Percentiles rank a stretch among this genome's conserved stretches.
phyloP scores from a whole-genome alignment of 805 yeast genomes.

The Candida maesae region DNA sequence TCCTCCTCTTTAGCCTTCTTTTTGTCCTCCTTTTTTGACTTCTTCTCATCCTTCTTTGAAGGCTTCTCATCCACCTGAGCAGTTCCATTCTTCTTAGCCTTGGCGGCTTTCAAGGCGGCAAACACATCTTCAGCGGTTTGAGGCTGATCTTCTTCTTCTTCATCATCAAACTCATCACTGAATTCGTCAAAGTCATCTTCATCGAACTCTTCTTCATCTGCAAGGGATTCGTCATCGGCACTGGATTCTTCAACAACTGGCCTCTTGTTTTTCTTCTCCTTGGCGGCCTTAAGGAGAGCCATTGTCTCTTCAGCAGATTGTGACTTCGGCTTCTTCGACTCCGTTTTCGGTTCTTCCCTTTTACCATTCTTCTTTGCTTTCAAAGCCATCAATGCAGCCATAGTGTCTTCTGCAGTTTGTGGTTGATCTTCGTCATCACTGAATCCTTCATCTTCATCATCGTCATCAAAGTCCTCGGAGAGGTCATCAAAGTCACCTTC shows the following conservation, averaged over 20 bases:
- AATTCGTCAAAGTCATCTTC: slow-evolving; percentile 10
- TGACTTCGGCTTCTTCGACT: not conserved
- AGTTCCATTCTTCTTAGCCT: slow-evolving; percentile 25
- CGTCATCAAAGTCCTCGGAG: slow-evolving; percentile 24
- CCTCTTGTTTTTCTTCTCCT: slow-evolving; percentile 18
- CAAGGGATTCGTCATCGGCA: slow-evolving; percentile 27
- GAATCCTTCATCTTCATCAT: slow-evolving; percentile 25
- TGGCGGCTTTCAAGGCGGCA: slow-evolving; percentile 40
- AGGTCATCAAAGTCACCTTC: slow-evolving; percentile 18
- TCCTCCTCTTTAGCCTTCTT: slow-evolving; percentile 10
- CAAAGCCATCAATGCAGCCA: slow-evolving; percentile 36
- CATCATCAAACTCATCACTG: slow-evolving; percentile 23
- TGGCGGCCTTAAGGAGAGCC: slow-evolving; percentile 34
- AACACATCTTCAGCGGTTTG: slow-evolving; percentile 41
- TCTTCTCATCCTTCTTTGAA: not conserved
- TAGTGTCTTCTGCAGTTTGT: slow-evolving; percentile 38
- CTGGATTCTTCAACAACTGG: slow-evolving; percentile 21
- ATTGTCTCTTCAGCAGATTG: slow-evolving; percentile 39
- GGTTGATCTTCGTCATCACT: slow-evolving; percentile 20
- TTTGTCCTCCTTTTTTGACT: slow-evolving; percentile 9
- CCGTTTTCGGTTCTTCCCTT: not conserved
- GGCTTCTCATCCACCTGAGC: slow-evolving; percentile 29
- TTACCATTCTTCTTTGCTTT: slow-evolving; percentile 12
- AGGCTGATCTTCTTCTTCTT: slow-evolving; percentile 29
- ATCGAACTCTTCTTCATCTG: slow-evolving; percentile 9